Conservation (phyloP, 1,284 basidiomycete genomes). For the Ustilago bromivora region DNA sequence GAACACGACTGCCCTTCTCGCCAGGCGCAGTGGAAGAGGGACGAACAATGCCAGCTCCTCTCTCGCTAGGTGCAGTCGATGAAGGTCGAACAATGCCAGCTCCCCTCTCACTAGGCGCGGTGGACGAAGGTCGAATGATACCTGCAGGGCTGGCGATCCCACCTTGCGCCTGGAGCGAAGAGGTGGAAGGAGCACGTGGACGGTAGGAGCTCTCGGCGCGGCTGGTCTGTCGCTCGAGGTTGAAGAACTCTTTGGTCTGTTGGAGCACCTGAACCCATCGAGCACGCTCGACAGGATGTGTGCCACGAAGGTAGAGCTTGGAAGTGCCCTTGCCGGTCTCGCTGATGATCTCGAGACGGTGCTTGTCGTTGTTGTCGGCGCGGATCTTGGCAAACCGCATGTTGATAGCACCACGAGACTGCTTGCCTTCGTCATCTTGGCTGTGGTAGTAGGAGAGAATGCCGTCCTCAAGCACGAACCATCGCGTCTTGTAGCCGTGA, state of each 20-base stretch:
- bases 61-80: slow-evolving; percentile 40
- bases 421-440: slow-evolving; percentile 89
- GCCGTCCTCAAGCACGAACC: slow-evolving; percentile 93
- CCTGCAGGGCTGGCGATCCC: slow-evolving; percentile 3
- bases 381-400: slow-evolving; percentile 79
- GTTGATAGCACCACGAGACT: slow-evolving; percentile 87
- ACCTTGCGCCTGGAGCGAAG: slow-evolving; percentile 24
- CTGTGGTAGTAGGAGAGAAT: slow-evolving; percentile 82
- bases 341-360: slow-evolving; percentile 85
- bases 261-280: slow-evolving; percentile 67
- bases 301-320: slow-evolving; percentile 91
- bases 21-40: slow-evolving; percentile 43
- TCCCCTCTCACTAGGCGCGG: slow-evolving; percentile 38
- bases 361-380: slow-evolving; percentile 73
- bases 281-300: slow-evolving; percentile 71
- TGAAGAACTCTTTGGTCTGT: slow-evolving; percentile 61
- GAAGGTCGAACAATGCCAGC: slow-evolving; percentile 46
- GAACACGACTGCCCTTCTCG: slow-evolving; percentile 34
- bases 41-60: slow-evolving; percentile 37
- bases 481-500: slow-evolving; percentile 88
- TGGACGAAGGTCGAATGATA: slow-evolving; percentile 44
- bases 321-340: slow-evolving; percentile 73
- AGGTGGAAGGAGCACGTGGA: slow-evolving; percentile 37
- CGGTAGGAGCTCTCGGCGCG: slow-evolving; percentile 49
- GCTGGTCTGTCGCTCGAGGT: slow-evolving; percentile 51